These are phyloP conservation scores for Phytophthora fragariaefolia DNA, from an alignment of 352 stramenopile species.

Conservation along the genomic window DNA sequence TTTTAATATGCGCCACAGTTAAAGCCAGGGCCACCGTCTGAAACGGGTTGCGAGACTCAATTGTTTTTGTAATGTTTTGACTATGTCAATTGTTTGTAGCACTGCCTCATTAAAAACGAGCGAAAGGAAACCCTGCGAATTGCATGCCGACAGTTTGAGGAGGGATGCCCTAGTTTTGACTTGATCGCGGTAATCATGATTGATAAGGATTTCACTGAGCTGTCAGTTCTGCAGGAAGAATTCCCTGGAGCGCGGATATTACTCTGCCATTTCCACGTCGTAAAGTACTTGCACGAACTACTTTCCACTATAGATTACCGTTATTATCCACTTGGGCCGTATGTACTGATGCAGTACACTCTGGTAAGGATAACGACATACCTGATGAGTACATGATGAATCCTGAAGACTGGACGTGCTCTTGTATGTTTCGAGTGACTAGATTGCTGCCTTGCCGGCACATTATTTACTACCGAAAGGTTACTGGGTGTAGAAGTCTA, in stretches of 20 bases:
- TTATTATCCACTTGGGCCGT: no score
- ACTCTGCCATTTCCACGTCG: constrained; percentile 19
- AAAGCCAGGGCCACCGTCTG: not conserved
- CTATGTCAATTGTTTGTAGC: constrained; percentile 1
- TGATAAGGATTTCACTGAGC: constrained; percentile 25
- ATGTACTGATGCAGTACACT: constrained; percentile 16
- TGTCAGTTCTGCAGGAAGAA: constrained; percentile 2
- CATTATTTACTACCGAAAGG: constrained; percentile 16
- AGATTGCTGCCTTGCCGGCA: constrained; percentile 11
- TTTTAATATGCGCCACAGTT: not conserved
- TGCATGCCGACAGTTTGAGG: constrained; percentile 14
- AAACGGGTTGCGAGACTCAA: not conserved
- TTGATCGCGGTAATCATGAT: constrained; percentile 19
- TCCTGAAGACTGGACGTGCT: constrained; percentile 6
- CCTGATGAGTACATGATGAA: constrained; percentile 16
- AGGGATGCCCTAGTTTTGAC: constrained; percentile 1
- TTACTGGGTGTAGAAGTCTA: not conserved
- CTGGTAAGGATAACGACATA: constrained; percentile 3
- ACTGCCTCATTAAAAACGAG: constrained; percentile 15
- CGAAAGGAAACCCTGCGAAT: constrained; percentile 7
- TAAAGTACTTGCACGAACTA: constrained; percentile 21
- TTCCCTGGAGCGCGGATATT: constrained; percentile 1
- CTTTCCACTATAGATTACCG: no score
- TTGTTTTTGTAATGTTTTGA: not conserved
- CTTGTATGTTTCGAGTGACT: constrained; percentile 9